Evolutionary conservation across 441 rosid species (phyloP).

Genomic region (Populus hybrid): DNA sequence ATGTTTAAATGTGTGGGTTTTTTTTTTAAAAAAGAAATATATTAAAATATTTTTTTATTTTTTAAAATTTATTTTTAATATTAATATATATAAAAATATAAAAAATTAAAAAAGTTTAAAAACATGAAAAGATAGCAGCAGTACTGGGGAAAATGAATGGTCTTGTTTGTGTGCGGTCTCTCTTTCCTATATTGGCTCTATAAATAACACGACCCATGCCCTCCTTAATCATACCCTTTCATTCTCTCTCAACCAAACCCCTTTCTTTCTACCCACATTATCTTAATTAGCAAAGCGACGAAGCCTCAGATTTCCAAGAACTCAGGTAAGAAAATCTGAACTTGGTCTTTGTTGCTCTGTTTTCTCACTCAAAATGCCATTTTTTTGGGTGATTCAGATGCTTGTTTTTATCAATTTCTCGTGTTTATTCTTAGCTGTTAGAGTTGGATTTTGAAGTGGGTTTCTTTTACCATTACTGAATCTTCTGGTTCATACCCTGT

Average conservation of each 20-base stretch:
- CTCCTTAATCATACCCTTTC: background rate
- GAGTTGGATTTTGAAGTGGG: slow-evolving; percentile 12
- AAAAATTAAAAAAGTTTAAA: no score
- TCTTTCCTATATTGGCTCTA: background rate
- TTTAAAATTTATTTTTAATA: no score
- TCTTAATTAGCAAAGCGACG: background rate
- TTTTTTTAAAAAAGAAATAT: no score
- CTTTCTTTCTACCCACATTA: background rate
- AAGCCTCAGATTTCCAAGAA: background rate
- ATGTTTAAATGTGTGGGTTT: no score
- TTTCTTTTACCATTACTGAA: background rate
- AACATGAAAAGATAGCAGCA: no score
- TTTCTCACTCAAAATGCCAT: background rate
- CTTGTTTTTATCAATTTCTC: background rate
- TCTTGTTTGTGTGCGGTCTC: background rate
- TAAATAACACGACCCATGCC: background rate
- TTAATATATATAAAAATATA: no score
- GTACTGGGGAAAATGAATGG: background rate
- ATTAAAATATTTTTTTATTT: no score
- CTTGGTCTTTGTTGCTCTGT: background rate
- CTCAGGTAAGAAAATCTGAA: background rate
- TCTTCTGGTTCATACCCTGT: background rate
- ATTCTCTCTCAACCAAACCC: background rate
- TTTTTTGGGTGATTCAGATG: background rate
- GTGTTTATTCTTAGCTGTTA: background rate